phyloP scores from a whole-genome alignment of 2,329 filamentous ascomycete genomes.

The Cordyceps fumosorosea region DNA sequence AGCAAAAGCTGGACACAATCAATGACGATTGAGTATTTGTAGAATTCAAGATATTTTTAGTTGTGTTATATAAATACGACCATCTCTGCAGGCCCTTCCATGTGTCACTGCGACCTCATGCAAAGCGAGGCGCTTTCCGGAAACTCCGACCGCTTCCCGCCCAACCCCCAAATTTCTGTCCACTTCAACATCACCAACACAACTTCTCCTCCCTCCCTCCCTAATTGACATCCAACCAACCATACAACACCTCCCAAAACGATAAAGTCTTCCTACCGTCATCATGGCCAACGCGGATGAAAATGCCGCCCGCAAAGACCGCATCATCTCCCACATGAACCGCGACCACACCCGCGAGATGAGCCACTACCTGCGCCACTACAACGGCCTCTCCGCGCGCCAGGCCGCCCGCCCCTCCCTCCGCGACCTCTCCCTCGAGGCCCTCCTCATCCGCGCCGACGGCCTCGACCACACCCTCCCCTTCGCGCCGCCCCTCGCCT shows the following conservation, averaged over 20 bases:
- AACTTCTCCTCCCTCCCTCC: too few species aligned
- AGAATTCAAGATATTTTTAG: too few species aligned
- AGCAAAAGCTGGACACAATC: too few species aligned
- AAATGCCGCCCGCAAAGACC: conserved; percentile 26
- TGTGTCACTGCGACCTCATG: too few species aligned
- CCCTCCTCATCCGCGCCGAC: conserved; percentile 19
- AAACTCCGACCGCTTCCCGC: too few species aligned
- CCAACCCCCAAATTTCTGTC: too few species aligned
- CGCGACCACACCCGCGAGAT: conserved; percentile 70
- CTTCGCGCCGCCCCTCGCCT: conserved; percentile 64
- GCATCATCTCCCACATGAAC: conserved; percentile 77
- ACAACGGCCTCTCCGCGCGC: conserved; percentile 48
- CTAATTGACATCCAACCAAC: neutral
- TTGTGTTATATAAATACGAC: too few species aligned
- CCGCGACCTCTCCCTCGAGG: conserved; percentile 13
- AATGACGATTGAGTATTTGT: too few species aligned
- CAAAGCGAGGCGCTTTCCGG: too few species aligned
- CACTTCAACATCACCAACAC: too few species aligned
- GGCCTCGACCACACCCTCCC: conserved; percentile 44
- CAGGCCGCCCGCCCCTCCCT: conserved; percentile 47
- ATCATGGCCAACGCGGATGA: conserved; percentile 2
- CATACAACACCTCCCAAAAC: neutral
- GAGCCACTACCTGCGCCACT: conserved; percentile 70
- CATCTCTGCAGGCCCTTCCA: too few species aligned
- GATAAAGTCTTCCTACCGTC: neutral